These are phyloP conservation scores for Trichomonascaceae sp. DNA, from an alignment of 1,139 yeast genomes.

Conservation along the genomic window DNA sequence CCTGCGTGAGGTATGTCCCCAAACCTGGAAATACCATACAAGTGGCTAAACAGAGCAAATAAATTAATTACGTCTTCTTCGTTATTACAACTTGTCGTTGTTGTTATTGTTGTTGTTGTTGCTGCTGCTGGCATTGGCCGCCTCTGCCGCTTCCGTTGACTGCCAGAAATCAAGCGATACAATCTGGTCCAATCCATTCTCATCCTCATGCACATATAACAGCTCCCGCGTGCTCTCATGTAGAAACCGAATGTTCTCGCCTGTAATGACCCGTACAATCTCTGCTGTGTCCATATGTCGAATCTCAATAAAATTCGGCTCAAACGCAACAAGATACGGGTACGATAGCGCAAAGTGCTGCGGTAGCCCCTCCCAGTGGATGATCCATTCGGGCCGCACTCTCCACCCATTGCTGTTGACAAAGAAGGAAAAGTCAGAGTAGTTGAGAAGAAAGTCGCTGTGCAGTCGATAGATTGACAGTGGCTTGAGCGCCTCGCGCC, in stretches of 20 bases:
- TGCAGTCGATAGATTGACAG: conserved; percentile 84
- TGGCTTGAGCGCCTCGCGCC: conserved; percentile 75
- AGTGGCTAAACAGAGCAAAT: no score
- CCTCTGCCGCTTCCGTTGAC: not conserved
- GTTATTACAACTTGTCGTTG: no score
- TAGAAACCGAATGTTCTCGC: conserved; percentile 79
- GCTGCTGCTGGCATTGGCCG: no score
- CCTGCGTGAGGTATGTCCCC: no score
- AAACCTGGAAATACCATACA: no score
- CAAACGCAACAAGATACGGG: conserved; percentile 87
- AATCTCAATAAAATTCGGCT: conserved; percentile 79
- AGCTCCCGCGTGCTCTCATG: conserved; percentile 92
- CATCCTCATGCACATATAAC: conserved; percentile 83
- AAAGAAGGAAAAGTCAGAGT: conserved; percentile 86
- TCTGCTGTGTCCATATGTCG: conserved; percentile 84
- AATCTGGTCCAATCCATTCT: conserved; percentile 79
- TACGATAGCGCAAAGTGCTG: conserved; percentile 86
- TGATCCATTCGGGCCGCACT: conserved; percentile 84
- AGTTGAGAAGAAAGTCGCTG: conserved; percentile 73
- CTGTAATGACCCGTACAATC: conserved; percentile 77
- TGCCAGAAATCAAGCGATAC: conserved; percentile 85
- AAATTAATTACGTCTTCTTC: no score
- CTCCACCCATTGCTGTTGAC: conserved; percentile 96
- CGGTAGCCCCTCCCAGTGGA: conserved; percentile 95
- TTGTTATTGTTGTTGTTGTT: no score